Percentiles rank a stretch among this genome's conserved stretches.
These are phyloP conservation scores for Leptographium radiaticola DNA, from an alignment of 2,329 filamentous ascomycete genomes.

Conservation along the genomic window DNA sequence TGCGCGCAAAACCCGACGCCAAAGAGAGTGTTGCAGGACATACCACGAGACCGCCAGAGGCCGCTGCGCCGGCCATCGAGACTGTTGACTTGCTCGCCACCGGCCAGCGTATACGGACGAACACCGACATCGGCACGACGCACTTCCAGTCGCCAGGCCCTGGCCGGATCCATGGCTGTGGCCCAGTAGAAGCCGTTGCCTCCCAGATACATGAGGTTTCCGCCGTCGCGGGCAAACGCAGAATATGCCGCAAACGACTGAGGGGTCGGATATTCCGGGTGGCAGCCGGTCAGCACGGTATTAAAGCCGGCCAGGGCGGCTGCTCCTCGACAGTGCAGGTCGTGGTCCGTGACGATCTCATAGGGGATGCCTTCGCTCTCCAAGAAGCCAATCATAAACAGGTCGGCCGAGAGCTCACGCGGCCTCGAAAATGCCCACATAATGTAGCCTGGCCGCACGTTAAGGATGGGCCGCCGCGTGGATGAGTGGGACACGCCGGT, in stretches of 20 bases:
- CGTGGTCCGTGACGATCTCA: slow-evolving; percentile 24
- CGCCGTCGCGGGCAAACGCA: slow-evolving; percentile 17
- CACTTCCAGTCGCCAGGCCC: slow-evolving; percentile 20
- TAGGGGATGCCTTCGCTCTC: slow-evolving; percentile 18
- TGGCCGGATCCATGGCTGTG: slow-evolving; percentile 11
- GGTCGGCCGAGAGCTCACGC: slow-evolving; percentile 22
- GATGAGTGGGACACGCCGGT: slow-evolving; percentile 20
- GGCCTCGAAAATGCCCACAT: slow-evolving; percentile 22
- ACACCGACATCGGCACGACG: slow-evolving; percentile 20
- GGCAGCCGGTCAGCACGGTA: slow-evolving; percentile 19
- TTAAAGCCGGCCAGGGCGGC: slow-evolving; percentile 12
- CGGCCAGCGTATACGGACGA: slow-evolving; percentile 16
- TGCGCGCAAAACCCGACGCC: slow-evolving; percentile 19
- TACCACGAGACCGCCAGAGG: slow-evolving; percentile 20
- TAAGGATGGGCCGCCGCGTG: slow-evolving; percentile 21
- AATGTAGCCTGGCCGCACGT: slow-evolving; percentile 22
- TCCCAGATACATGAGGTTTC: slow-evolving; percentile 23
- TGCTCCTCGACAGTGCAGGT: slow-evolving; percentile 16
- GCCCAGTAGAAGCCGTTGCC: slow-evolving; percentile 25
- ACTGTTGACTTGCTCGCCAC: slow-evolving; percentile 17
- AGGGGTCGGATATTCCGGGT: slow-evolving; percentile 21
- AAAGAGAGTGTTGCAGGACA: slow-evolving; percentile 18
- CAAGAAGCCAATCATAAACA: slow-evolving; percentile 21
- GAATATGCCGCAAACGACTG: slow-evolving; percentile 17
- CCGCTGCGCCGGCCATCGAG: slow-evolving; percentile 18